These are phyloP conservation scores for Termitomyces heimii DNA, from an alignment of 768 basidiomycete species.

Conservation along the genomic window DNA sequence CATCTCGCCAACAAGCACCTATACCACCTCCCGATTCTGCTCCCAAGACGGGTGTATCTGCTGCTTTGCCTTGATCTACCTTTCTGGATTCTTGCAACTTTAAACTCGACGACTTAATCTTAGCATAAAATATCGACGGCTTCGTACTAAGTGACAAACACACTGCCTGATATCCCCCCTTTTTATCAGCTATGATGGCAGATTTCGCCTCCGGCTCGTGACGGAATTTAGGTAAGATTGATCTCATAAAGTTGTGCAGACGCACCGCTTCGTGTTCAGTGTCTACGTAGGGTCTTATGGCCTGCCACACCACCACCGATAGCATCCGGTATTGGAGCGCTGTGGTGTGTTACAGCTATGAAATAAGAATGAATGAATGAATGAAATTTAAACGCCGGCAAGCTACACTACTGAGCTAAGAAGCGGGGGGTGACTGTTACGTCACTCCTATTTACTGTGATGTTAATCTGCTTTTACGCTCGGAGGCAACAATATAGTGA, in stretches of 20 bases:
- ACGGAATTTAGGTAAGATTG: background rate
- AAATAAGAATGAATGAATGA: too few relatives aligned
- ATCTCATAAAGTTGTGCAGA: background rate
- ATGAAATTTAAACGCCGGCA: too few relatives aligned
- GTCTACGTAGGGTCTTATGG: too few relatives aligned
- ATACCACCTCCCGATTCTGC: constrained; percentile 2
- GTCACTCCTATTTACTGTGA: too few relatives aligned
- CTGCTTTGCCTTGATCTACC: constrained; percentile 18
- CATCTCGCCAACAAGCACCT: background rate
- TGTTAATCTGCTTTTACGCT: too few relatives aligned
- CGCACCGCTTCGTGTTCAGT: too few relatives aligned
- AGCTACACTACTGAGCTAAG: too few relatives aligned
- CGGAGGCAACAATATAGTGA: too few relatives aligned
- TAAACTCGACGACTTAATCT: constrained; percentile 3
- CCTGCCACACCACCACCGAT: background rate
- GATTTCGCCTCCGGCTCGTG: too few relatives aligned
- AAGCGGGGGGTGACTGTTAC: too few relatives aligned
- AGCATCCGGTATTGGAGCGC: too few relatives aligned
- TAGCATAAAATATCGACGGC: background rate
- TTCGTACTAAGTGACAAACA: background rate
- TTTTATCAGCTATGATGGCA: background rate
- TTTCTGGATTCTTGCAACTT: background rate
- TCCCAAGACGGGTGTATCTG: constrained; percentile 17
- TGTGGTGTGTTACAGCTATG: too few relatives aligned
- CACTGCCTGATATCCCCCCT: background rate